Conservation (phyloP, 2,329 filamentous ascomycete genomes). For the Coniella lustricola region DNA sequence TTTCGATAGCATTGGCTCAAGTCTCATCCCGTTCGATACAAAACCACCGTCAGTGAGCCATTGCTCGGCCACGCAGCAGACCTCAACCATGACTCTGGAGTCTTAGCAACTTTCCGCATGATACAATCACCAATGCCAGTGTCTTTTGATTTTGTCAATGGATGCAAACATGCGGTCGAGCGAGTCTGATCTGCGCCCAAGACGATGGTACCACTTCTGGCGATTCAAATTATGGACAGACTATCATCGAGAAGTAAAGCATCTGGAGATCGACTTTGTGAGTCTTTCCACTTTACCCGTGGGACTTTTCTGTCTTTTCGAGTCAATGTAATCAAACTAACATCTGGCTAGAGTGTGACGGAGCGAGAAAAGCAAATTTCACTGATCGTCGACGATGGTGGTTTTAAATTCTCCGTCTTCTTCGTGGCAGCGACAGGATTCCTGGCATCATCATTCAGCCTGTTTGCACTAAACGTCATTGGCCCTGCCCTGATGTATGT, state of each 20-base stretch:
- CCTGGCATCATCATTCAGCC: constrained; percentile 24
- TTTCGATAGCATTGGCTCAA: no score
- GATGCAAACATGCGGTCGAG: not conserved
- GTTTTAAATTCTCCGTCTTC: constrained; percentile 23
- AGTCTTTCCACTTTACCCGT: not conserved
- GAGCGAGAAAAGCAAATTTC: constrained; percentile 11
- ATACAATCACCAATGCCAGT: no score
- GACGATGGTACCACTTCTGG: not conserved
- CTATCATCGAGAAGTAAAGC: constrained; percentile 4
- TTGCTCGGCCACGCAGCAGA: no score
- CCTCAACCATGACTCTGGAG: no score
- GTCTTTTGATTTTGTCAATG: no score
- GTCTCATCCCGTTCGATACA: no score
- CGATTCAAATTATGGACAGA: constrained; percentile 2
- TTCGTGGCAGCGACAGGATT: constrained; percentile 23
- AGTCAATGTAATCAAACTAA: not conserved
- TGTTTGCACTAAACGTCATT: constrained; percentile 25
- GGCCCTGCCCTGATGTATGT: constrained; percentile 22
- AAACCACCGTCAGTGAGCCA: no score
- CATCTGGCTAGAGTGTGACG: not conserved
- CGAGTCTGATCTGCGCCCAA: not conserved
- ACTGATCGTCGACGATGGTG: constrained; percentile 15
- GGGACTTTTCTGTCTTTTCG: not conserved
- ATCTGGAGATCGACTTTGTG: constrained; percentile 9
- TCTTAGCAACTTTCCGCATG: no score